These are phyloP conservation scores for Endothia cerciana DNA, from an alignment of 2,329 filamentous ascomycete genomes.

Conservation along the genomic window DNA sequence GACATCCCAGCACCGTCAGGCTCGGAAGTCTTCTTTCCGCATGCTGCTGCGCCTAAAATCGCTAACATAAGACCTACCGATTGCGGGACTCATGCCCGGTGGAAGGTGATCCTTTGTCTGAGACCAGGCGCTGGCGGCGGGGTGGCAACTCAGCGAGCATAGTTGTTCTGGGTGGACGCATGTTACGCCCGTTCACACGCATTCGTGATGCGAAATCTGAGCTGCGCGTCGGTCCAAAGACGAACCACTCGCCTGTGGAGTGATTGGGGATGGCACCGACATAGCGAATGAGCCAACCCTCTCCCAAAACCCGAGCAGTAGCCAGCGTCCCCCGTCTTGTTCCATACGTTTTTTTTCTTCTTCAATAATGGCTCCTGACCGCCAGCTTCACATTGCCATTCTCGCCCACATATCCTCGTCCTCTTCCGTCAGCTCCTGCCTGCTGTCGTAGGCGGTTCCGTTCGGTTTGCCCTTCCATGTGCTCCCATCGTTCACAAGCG, in stretches of 20 bases:
- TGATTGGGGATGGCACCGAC: background rate
- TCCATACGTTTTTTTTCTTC: background rate
- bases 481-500: background rate
- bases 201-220: background rate
- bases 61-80: background rate
- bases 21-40: background rate
- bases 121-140: background rate
- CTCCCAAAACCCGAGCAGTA: background rate
- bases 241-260: background rate
- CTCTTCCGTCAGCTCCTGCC: conserved; percentile 23
- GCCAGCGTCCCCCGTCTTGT: background rate
- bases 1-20: background rate
- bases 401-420: conserved; percentile 28
- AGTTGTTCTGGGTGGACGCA: no score
- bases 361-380: background rate
- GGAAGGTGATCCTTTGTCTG: background rate
- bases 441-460: conserved; percentile 24
- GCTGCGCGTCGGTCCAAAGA: background rate
- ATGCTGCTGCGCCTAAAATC: background rate
- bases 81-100: background rate
- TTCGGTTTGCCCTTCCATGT: conserved; percentile 20
- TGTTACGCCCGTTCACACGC: background rate
- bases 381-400: conserved; percentile 22
- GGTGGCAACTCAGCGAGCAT: background rate
- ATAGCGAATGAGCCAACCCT: background rate